These are phyloP conservation scores for Yamadazyma laniorum DNA, from an alignment of 805 yeast species.

Conservation along the genomic window DNA sequence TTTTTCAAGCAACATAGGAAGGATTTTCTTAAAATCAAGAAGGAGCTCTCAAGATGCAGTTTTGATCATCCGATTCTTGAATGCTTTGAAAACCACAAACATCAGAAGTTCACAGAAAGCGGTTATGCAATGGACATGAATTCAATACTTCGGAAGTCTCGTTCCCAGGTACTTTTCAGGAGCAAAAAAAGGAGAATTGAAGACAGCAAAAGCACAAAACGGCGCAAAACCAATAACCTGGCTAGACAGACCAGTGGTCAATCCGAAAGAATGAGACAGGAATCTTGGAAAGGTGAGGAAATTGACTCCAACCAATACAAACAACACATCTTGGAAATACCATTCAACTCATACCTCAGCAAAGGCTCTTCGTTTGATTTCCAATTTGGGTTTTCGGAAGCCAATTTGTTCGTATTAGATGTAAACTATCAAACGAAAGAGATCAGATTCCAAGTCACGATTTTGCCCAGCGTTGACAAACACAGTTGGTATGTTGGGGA, in stretches of 20 bases:
- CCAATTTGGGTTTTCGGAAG: conserved; percentile 3
- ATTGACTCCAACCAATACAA: conserved; percentile 1
- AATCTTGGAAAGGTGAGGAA: conserved; percentile 1
- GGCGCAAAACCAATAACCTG: not conserved
- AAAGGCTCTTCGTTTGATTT: conserved; percentile 23
- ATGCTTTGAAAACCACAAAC: conserved; percentile 4
- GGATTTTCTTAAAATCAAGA: not conserved
- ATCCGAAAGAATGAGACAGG: not conserved
- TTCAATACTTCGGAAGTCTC: conserved; percentile 1
- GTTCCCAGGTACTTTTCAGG: conserved; percentile 1
- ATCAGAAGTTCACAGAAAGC: not conserved
- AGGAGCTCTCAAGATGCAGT: not conserved
- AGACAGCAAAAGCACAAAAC: conserved; percentile 22
- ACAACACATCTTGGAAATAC: conserved; percentile 11
- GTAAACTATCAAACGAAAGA: conserved; percentile 17
- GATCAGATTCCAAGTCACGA: conserved; percentile 6
- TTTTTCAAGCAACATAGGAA: conserved; percentile 1
- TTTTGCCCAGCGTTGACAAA: conserved; percentile 2
- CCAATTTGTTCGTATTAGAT: conserved; percentile 20
- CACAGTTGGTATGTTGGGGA: conserved; percentile 3
- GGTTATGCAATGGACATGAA: conserved; percentile 4
- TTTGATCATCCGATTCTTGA: conserved; percentile 3
- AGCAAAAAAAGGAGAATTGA: conserved; percentile 14
- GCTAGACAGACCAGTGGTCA: not conserved
- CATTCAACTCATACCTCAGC: conserved; percentile 21